Percentiles rank a stretch among this genome's conserved stretches.
Evolutionary conservation across 2,329 filamentous ascomycete species (phyloP).

Genomic region (Venturia aucupariae): DNA sequence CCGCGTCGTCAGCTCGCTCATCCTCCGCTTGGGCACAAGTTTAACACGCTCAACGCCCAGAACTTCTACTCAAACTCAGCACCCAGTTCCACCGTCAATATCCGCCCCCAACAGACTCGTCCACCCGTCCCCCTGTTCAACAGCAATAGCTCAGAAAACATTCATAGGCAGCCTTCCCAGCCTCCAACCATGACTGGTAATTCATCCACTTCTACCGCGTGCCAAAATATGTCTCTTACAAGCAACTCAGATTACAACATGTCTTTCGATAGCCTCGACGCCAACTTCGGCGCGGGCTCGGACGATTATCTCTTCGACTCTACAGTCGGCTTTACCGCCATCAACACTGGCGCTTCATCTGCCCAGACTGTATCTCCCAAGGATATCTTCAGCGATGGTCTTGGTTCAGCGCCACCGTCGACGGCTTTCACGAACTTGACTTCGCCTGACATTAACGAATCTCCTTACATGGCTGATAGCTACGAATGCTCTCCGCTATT

Average conservation of each 20-base stretch:
- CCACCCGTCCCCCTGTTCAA: conserved; percentile 66
- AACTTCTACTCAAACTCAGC: conserved; percentile 62
- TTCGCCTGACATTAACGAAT: conserved; percentile 70
- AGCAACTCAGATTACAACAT: conserved; percentile 35
- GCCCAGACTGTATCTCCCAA: conserved; percentile 68
- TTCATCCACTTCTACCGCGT: conserved; percentile 17
- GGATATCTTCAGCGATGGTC: conserved; percentile 59
- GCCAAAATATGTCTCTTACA: conserved; percentile 10
- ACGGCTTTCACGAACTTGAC: conserved; percentile 74
- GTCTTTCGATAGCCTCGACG: conserved; percentile 38
- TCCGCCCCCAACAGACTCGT: conserved; percentile 48
- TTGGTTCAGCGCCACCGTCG: conserved; percentile 70
- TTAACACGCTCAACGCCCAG: conserved; percentile 43
- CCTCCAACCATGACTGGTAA: conserved; percentile 50
- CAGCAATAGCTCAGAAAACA: conserved; percentile 47
- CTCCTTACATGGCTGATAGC: conserved; percentile 60
- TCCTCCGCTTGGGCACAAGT: conserved; percentile 48
- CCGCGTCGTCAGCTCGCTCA: conserved; percentile 43
- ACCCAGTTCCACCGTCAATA: conserved; percentile 49
- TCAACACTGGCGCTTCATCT: conserved; percentile 34
- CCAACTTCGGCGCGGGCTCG: conserved; percentile 27
- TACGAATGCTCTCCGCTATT: conserved; percentile 76
- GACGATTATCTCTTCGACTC: conserved; percentile 33
- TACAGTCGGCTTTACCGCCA: conserved; percentile 30
- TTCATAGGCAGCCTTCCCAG: conserved; percentile 36